A percentile compares a stretch with the other conserved stretches of the same genome.
Evolutionary conservation across 2,329 filamentous ascomycete genomes (phyloP).

Genomic region (Colletotrichum chrysophilum): DNA sequence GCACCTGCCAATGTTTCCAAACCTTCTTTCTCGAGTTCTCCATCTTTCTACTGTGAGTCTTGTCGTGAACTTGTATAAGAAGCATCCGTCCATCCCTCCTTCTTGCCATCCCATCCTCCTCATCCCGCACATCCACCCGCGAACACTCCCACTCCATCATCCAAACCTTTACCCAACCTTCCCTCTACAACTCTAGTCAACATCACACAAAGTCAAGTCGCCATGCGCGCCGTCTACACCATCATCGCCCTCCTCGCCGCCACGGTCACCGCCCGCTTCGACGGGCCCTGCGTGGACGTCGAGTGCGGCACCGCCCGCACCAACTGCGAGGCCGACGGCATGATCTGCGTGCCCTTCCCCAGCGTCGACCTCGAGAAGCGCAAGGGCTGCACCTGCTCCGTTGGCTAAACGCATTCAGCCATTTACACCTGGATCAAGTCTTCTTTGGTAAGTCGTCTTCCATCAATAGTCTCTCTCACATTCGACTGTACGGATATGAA

Average conservation of each 20-base stretch:
- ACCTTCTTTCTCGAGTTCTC: not conserved
- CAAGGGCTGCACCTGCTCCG: slow-evolving; percentile 10
- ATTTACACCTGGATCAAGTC: not conserved
- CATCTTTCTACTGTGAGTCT: not conserved
- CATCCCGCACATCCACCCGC: not conserved
- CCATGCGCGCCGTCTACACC: slow-evolving; percentile 4
- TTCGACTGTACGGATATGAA: not conserved
- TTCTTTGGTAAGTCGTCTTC: not conserved
- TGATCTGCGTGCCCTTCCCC: slow-evolving; percentile 18
- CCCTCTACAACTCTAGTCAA: not conserved
- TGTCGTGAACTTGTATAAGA: not conserved
- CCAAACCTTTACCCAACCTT: not conserved
- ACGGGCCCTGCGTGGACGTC: slow-evolving; percentile 7
- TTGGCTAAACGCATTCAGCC: not conserved
- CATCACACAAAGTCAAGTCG: not conserved
- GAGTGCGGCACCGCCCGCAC: not conserved
- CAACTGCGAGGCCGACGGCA: slow-evolving; percentile 13
- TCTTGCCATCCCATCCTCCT: not conserved
- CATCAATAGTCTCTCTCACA: not conserved
- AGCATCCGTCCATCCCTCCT: not conserved
- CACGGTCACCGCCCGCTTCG: slow-evolving; percentile 4
- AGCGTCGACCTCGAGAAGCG: slow-evolving; percentile 3
- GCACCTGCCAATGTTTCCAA: not conserved
- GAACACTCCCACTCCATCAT: not conserved
- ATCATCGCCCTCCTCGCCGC: slow-evolving; percentile 8